Evolutionary conservation across 2,329 filamentous ascomycete species (phyloP).

Genomic region (Fusarium piperis): DNA sequence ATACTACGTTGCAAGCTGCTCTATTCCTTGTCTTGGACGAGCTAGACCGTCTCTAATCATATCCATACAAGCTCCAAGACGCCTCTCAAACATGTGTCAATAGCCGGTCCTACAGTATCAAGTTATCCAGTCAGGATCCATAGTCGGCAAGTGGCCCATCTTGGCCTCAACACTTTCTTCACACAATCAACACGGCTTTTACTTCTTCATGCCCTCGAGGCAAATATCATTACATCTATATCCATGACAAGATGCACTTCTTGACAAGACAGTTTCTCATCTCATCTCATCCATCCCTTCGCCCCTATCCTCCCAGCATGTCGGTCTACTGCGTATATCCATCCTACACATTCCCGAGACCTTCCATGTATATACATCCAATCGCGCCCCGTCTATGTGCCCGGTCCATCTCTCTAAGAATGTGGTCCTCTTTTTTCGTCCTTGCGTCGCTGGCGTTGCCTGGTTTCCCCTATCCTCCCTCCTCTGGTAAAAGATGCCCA

Average conservation of each 20-base stretch:
- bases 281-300: slow-evolving; percentile 3
- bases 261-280: slow-evolving; percentile 6
- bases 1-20: not conserved
- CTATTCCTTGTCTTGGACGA: not conserved
- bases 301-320: not conserved
- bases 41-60: not conserved
- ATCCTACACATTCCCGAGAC: slow-evolving; percentile 11
- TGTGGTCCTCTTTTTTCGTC: slow-evolving; percentile 18
- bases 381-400: slow-evolving; percentile 30
- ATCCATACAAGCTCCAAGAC: not conserved
- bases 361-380: slow-evolving; percentile 22
- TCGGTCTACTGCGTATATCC: not conserved
- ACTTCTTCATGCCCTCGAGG: not conserved
- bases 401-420: slow-evolving; percentile 29
- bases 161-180: not conserved
- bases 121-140: not conserved
- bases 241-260: not conserved
- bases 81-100: not conserved
- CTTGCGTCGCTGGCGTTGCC: not conserved
- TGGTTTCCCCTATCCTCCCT: not conserved
- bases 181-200: not conserved
- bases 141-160: not conserved
- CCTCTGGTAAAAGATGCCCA: slow-evolving; percentile 12
- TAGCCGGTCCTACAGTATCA: not conserved
- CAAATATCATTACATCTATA: slow-evolving; percentile 26